Evolutionary conservation across 768 basidiomycete species (phyloP), one percentile per base, ranked within the genome.

Genomic region (Austroboletus eburneus): DNA sequence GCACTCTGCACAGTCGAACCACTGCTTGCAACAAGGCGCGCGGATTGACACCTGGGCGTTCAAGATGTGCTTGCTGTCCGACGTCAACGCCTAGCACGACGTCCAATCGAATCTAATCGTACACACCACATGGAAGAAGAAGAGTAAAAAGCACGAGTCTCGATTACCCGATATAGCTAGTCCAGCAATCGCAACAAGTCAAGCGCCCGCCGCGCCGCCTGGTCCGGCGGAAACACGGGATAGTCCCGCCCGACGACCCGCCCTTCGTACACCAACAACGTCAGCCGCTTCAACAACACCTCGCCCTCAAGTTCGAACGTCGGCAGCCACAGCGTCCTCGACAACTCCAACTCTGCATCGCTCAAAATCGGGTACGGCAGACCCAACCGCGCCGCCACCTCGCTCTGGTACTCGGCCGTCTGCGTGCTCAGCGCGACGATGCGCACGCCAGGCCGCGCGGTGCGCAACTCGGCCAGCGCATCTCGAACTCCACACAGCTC

Each of bases 1-100:
- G 64, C 96, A 99, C 70, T 97, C 85, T 3, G 93, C 72, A 61
- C 95, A 98, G 73, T 99, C 96, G 62, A 81, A 98, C 94, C 95
- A 99, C 58, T 84, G 86, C 66, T 90, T 88, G 80, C 96, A 98
- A 69, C 96, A 98, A 4, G 94, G 93, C 5, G 95, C 91, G 22
- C 95, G 86, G 56, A 99, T 90, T 30, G 94, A 79, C 20, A 96
- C 96, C 70, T 98, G 95, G 0, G 90, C 91, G 68, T 99, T 99
- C 41, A 99, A 71, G 51, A 99, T 78, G 62, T 98, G 96, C 76
- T 95, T 95, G 72, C 93, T 96, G 48, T n/a, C n/a, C n/a, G n/a
- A n/a, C n/a, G n/a, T n/a, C n/a, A n/a, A n/a, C n/a, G n/a, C n/a
- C n/a, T n/a, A n/a, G n/a, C n/a, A n/a, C n/a, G n/a, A n/a, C n/a